Evolutionary conservation across 1,139 yeast genomes (phyloP).

Genomic region (Geotrichum phurueaensis): DNA sequence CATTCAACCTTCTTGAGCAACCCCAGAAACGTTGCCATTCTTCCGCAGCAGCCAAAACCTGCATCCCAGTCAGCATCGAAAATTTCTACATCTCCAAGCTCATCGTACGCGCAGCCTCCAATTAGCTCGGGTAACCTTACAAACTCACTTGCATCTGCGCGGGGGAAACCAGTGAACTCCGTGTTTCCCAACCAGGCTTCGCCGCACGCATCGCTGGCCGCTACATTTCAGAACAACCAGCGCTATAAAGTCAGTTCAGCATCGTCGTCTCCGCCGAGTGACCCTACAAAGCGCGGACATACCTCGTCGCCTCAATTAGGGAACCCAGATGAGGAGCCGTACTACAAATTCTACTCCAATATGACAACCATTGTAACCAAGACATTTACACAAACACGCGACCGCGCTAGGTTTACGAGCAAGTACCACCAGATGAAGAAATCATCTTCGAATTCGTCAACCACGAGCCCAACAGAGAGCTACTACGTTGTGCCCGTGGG

Average conservation of each 20-base stretch:
- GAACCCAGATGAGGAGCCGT: slow-evolving; percentile 30
- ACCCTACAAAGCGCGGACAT: neutral
- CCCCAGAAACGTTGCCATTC: slow-evolving; percentile 10
- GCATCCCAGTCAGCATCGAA: neutral
- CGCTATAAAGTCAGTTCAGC: slow-evolving; percentile 4
- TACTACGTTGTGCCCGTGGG: slow-evolving; percentile 31
- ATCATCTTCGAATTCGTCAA: slow-evolving; percentile 8
- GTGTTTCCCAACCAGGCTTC: neutral
- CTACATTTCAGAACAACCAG: slow-evolving; percentile 3
- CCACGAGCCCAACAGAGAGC: slow-evolving; percentile 23
- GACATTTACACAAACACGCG: slow-evolving; percentile 18
- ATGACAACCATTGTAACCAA: slow-evolving; percentile 28
- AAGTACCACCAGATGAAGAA: slow-evolving; percentile 14
- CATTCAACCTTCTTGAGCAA: slow-evolving; percentile 14
- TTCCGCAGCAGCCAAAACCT: slow-evolving; percentile 9
- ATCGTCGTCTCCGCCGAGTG: neutral
- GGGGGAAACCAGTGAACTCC: slow-evolving; percentile 25
- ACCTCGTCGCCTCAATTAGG: slow-evolving; percentile 6
- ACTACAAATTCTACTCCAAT: slow-evolving; percentile 27
- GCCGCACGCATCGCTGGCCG: neutral
- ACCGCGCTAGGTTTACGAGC: slow-evolving; percentile 19
- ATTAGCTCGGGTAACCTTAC: slow-evolving; percentile 23
- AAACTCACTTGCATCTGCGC: slow-evolving; percentile 29
- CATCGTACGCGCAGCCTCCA: slow-evolving; percentile 14
- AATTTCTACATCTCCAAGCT: slow-evolving; percentile 2